Conservation (phyloP, 2,329 filamentous ascomycete genomes). For the Exophiala oligosperma region DNA sequence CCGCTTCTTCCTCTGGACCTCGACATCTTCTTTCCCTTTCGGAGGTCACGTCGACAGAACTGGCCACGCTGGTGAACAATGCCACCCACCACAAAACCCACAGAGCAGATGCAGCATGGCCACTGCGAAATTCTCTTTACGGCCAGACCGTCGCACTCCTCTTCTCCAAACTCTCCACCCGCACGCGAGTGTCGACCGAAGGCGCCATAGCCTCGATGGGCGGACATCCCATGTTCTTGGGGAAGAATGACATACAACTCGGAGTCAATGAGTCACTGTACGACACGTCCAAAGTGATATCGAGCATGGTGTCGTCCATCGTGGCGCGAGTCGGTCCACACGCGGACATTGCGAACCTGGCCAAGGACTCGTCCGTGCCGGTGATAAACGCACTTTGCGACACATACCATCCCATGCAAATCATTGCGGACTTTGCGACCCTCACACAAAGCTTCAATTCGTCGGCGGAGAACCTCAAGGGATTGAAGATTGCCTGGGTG, state of each 20-base stretch:
- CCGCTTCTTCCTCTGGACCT: constrained; percentile 60
- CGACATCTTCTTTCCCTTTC: constrained; percentile 91
- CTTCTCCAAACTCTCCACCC: constrained; percentile 94
- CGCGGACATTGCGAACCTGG: constrained; percentile 69
- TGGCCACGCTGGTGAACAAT: constrained; percentile 80
- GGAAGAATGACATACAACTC: constrained; percentile 93
- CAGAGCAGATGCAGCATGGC: constrained; percentile 67
- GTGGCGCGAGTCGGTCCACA: constrained; percentile 77
- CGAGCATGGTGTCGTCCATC: constrained; percentile 86
- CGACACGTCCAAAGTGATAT: constrained; percentile 88
- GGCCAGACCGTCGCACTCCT: constrained; percentile 89
- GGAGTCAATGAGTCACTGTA: constrained; percentile 93
- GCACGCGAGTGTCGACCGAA: constrained; percentile 92
- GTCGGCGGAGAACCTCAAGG: constrained; percentile 63
- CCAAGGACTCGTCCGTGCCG: constrained; percentile 72
- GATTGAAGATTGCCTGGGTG: constrained; percentile 91
- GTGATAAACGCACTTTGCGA: constrained; percentile 88
- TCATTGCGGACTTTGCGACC: constrained; percentile 90
- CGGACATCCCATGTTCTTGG: constrained; percentile 93
- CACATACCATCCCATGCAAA: constrained; percentile 90
- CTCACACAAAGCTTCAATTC: constrained; percentile 73
- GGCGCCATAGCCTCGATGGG: constrained; percentile 84
- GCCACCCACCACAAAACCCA: constrained; percentile 73
- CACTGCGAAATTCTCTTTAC: constrained; percentile 59
- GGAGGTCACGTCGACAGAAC: constrained; percentile 77